Conservation (phyloP, 768 basidiomycete species). For the Trametes cubensis region DNA sequence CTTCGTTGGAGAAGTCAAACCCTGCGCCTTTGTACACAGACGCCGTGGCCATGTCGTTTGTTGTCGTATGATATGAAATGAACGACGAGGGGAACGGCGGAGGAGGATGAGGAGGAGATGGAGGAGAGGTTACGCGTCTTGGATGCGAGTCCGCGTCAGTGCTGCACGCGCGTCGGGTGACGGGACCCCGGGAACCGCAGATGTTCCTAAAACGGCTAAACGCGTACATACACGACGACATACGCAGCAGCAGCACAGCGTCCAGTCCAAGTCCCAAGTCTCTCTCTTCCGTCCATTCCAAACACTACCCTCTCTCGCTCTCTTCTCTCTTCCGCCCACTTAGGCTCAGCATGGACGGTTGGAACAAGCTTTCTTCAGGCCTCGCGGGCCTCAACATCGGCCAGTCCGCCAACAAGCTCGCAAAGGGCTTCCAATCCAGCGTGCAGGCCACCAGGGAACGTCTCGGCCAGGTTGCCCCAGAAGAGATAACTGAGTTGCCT, state of each 20-base stretch:
- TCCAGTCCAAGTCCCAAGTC: background rate
- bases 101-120: constrained; percentile 1
- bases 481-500: constrained; percentile 94
- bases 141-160: constrained; percentile 21
- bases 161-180: constrained; percentile 23
- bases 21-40: constrained; percentile 57
- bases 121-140: constrained; percentile 17
- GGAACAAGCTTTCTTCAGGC: constrained; percentile 70
- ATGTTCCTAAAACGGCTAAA: too few species aligned
- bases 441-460: constrained; percentile 88
- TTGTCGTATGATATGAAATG: background rate
- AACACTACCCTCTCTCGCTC: background rate
- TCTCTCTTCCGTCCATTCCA: background rate
- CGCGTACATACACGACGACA: background rate
- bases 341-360: constrained; percentile 45
- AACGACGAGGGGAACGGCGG: constrained; percentile 4
- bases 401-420: constrained; percentile 73
- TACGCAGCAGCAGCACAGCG: constrained; percentile 22
- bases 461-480: constrained; percentile 84
- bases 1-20: constrained; percentile 78
- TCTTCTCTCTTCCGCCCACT: constrained; percentile 3
- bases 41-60: constrained; percentile 45
- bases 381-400: constrained; percentile 68
- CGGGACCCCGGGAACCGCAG: constrained; percentile 12
- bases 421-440: constrained; percentile 79